Conservation (phyloP, 1,139 yeast species). For the Barnettozyma hawaiiensis region DNA sequence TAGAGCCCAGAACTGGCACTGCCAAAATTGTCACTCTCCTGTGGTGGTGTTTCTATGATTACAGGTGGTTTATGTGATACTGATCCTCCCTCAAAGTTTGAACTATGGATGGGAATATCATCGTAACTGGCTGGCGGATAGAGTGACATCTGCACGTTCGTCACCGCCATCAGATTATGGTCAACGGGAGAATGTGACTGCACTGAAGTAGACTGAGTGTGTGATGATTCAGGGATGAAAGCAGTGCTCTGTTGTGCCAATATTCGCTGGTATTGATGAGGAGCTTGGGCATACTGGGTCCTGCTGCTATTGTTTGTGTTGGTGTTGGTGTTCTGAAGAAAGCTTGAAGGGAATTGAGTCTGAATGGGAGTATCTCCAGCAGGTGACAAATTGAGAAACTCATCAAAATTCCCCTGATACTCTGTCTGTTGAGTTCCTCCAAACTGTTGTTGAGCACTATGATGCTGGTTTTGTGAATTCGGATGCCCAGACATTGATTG, state of each 20-base stretch:
- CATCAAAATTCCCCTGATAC: slow-evolving; percentile 9
- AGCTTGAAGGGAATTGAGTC: not conserved
- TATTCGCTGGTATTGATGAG: slow-evolving; percentile 1
- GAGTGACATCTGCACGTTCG: not conserved
- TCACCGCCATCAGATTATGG: not conserved
- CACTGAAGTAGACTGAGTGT: too few relatives aligned
- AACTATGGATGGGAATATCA: not conserved
- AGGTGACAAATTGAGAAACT: slow-evolving; percentile 14
- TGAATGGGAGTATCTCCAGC: slow-evolving; percentile 2
- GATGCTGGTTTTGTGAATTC: not conserved
- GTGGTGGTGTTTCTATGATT: slow-evolving; percentile 20
- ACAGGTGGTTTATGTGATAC: slow-evolving; percentile 12
- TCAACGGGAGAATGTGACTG: too few relatives aligned
- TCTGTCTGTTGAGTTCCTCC: not conserved
- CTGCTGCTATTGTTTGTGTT: slow-evolving; percentile 5
- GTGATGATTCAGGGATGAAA: not conserved
- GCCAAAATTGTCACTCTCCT: slow-evolving; percentile 6
- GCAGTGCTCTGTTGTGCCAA: not conserved
- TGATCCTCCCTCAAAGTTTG: not conserved
- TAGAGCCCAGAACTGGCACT: not conserved
- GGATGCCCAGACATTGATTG: not conserved
- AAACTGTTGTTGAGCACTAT: not conserved
- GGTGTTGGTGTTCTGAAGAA: too few relatives aligned
- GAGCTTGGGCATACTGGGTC: slow-evolving; percentile 1
- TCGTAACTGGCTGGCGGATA: not conserved